Conservation (phyloP, 2,329 filamentous ascomycete genomes). For the Cryoendolithus antarcticus region DNA sequence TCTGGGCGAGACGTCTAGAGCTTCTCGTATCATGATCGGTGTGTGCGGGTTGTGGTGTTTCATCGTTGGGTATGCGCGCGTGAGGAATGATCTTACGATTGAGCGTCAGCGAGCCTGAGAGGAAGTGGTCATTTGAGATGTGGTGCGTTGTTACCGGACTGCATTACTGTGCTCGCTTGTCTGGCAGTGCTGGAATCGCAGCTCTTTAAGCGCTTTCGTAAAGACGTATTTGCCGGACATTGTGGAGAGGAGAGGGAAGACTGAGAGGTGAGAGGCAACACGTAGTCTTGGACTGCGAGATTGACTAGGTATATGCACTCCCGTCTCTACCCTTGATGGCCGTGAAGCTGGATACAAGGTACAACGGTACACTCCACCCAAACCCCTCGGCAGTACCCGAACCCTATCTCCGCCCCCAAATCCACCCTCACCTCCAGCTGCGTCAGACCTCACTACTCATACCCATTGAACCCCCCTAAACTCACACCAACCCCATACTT, state of each 20-base stretch:
- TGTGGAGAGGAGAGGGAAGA: constrained; percentile 2
- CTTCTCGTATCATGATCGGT: constrained; percentile 91
- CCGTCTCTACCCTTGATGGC: too few species aligned
- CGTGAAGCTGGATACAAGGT: too few species aligned
- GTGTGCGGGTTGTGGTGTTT: constrained; percentile 96
- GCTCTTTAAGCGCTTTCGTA: constrained; percentile 75
- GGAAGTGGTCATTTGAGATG: too few species aligned
- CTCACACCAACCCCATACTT: constrained; percentile 1
- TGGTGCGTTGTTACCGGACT: too few species aligned
- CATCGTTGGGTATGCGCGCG: constrained; percentile 90
- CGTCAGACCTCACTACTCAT: background rate
- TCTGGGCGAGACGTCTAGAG: constrained; percentile 67
- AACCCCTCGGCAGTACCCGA: too few species aligned
- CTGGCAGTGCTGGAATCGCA: constrained; percentile 96
- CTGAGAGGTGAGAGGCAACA: too few species aligned
- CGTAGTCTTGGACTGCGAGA: too few species aligned
- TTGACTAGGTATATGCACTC: too few species aligned
- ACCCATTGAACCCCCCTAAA: background rate
- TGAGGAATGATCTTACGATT: constrained; percentile 64
- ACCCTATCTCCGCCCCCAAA: too few species aligned
- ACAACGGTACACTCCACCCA: too few species aligned
- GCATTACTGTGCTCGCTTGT: constrained; percentile 81
- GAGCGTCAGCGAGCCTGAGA: background rate
- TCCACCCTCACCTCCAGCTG: background rate
- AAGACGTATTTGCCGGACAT: constrained; percentile 96